Percentiles rank a stretch among this genome's conserved stretches.
These are phyloP conservation scores for Fraxinus floribunda DNA, from an alignment of 305 asterid species.

Conservation along the genomic window DNA sequence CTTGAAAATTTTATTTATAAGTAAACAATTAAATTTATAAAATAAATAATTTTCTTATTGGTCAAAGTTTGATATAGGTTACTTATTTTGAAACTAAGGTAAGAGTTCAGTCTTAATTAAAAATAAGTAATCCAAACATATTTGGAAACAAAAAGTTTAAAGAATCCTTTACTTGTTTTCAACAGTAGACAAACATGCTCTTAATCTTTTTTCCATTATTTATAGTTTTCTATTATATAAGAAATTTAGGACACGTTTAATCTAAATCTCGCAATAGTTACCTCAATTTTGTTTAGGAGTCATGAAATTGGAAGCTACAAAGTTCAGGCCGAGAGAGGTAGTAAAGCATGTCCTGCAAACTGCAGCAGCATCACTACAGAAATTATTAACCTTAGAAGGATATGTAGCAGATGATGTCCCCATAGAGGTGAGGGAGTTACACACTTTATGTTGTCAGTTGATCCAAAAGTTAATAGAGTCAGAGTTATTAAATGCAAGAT, in stretches of 20 bases:
- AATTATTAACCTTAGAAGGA: conserved; percentile 75
- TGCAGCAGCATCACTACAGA: conserved; percentile 87
- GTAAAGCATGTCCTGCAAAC: conserved; percentile 91
- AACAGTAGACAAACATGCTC: background rate
- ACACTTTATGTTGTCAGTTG: background rate
- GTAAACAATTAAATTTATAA: background rate
- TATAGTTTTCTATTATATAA: background rate
- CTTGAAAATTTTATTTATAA: background rate
- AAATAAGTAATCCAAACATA: background rate
- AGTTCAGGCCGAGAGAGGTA: conserved; percentile 91
- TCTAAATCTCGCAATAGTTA: background rate
- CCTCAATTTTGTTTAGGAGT: conserved; percentile 52
- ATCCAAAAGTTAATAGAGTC: background rate
- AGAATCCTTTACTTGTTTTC: background rate
- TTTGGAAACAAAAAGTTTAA: background rate
- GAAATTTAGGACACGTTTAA: background rate
- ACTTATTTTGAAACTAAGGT: background rate
- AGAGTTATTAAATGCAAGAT: background rate
- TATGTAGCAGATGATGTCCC: conserved; percentile 87
- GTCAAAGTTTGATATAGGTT: background rate
- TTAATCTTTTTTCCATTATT: background rate
- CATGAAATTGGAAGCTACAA: conserved; percentile 88
- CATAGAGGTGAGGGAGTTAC: conserved; percentile 52
- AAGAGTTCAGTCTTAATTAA: background rate
- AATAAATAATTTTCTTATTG: background rate